Percentiles rank a stretch among this genome's conserved stretches.
These are phyloP conservation scores for Articulospora tetracladia DNA, from an alignment of 495 filamentous ascomycete genomes.

Conservation along the genomic window DNA sequence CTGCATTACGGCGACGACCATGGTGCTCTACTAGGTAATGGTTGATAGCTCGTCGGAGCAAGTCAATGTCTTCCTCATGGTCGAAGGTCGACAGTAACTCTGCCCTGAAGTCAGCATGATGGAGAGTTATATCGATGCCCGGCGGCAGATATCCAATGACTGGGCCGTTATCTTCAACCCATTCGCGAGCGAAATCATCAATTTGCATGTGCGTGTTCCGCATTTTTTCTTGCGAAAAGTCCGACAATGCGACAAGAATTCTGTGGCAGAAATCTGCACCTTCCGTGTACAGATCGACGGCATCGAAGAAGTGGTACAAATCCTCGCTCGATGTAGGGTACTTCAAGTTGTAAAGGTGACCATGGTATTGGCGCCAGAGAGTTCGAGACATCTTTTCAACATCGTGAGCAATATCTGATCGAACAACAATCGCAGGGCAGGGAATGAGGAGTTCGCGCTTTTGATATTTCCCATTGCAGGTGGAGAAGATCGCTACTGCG, in stretches of 20 bases:
- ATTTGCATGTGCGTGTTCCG: background rate
- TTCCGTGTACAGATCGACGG: conserved; percentile 41
- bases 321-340: conserved; percentile 25
- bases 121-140: background rate
- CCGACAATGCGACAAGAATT: conserved; percentile 22
- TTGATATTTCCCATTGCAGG: conserved; percentile 19
- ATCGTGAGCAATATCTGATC: conserved; percentile 21
- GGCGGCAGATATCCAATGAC: background rate
- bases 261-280: conserved; percentile 41
- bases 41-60: background rate
- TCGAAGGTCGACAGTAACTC: background rate
- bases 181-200: conserved; percentile 8
- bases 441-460: conserved; percentile 24
- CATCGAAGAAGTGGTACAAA: conserved; percentile 50
- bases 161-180: conserved; percentile 4
- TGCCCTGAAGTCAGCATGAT: background rate
- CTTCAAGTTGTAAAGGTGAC: conserved; percentile 16
- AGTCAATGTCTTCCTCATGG: background rate
- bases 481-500: conserved; percentile 33
- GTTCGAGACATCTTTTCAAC: conserved; percentile 27
- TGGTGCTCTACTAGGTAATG: background rate
- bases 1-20: background rate
- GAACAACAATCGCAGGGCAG: conserved; percentile 20
- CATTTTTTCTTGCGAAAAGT: background rate
- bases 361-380: conserved; percentile 30